phyloP scores from a whole-genome alignment of 805 yeast species.

The Pichia pseudocactophila region DNA sequence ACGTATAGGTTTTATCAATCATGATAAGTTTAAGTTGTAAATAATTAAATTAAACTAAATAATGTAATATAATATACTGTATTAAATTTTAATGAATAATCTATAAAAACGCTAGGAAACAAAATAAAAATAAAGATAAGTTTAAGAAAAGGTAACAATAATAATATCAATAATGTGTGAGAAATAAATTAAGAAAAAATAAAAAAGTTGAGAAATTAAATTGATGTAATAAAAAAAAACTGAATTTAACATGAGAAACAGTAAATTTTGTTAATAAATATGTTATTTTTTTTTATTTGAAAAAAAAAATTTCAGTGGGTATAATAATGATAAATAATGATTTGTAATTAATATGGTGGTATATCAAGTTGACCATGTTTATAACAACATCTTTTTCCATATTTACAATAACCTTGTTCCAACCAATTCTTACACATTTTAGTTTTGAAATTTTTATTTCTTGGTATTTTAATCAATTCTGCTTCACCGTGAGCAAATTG shows the following conservation, averaged over 20 bases:
- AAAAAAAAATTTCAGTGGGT: too few species aligned
- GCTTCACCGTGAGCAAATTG: conserved; percentile 88
- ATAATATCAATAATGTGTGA: background rate
- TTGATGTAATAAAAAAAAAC: background rate
- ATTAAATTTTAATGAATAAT: background rate
- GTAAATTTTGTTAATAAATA: too few species aligned
- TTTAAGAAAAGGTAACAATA: background rate
- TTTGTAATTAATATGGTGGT: conserved; percentile 4
- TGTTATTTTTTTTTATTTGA: too few species aligned
- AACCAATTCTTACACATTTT: conserved; percentile 88
- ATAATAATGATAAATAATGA: background rate
- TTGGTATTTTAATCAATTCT: conserved; percentile 63
- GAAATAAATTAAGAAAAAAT: background rate
- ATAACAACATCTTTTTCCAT: conserved; percentile 88
- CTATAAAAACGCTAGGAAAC: conserved; percentile 4
- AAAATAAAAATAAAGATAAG: conserved; percentile 1
- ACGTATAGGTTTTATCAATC: background rate
- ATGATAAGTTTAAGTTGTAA: background rate
- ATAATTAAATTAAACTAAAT: conserved; percentile 1
- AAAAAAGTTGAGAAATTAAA: background rate
- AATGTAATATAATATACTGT: background rate
- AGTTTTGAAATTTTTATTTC: conserved; percentile 81
- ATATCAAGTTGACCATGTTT: conserved; percentile 52
- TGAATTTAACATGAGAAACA: too few species aligned
- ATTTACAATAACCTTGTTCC: conserved; percentile 72